Conservation (phyloP, 305 asterid species). For the Plantago lanceolata region DNA sequence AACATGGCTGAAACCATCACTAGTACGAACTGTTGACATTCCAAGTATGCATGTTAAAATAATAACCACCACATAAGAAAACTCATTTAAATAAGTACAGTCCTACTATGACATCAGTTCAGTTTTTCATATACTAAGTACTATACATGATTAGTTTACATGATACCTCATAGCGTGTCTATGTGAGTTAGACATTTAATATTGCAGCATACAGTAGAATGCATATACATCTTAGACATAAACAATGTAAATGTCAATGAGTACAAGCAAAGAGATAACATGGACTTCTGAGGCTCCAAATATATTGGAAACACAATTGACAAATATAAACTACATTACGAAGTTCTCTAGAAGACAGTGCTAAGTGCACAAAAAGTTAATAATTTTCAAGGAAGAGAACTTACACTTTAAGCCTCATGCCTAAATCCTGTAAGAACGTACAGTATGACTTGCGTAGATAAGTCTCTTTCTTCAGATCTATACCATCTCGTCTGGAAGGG, state of each 20-base stretch:
- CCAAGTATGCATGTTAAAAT: constrained; percentile 5
- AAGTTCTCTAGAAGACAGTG: constrained; percentile 11
- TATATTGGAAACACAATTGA: background rate
- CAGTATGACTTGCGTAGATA: constrained; percentile 71
- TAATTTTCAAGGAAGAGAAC: constrained; percentile 22
- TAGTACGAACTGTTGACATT: background rate
- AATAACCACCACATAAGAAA: background rate
- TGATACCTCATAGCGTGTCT: constrained; percentile 3
- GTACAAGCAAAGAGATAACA: constrained; percentile 12
- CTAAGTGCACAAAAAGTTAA: background rate
- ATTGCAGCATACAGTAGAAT: background rate
- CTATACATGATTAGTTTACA: background rate
- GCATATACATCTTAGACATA: constrained; percentile 5
- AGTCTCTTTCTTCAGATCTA: constrained; percentile 71
- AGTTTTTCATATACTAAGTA: background rate
- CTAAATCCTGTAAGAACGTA: constrained; percentile 67
- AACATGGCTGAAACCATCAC: too few species aligned
- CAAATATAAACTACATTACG: constrained; percentile 3
- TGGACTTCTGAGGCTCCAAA: constrained; percentile 8
- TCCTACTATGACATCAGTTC: background rate
- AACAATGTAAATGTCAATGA: constrained; percentile 6
- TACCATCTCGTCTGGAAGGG: constrained; percentile 72
- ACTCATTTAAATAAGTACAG: too few species aligned
- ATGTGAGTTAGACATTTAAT: background rate
- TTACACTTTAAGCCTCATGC: constrained; percentile 84